A percentile compares a stretch with the other conserved stretches of the same genome.
These are phyloP conservation scores for Phaeosphaeriaceae sp. DNA, from an alignment of 2,329 filamentous ascomycete genomes.

Conservation along the genomic window DNA sequence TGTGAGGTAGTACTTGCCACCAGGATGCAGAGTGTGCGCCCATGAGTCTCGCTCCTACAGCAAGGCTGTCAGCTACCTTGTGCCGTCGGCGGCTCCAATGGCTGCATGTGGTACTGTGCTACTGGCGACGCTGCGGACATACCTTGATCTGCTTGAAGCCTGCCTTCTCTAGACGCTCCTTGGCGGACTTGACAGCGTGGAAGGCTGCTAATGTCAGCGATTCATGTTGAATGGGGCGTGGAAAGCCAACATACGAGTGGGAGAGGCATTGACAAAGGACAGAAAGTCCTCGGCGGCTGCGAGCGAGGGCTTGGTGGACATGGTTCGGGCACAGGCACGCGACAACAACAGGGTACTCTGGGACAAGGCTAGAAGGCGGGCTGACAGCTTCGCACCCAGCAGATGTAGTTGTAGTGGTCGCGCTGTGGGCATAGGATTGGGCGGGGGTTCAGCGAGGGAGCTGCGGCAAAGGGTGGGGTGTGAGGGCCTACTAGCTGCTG, in stretches of 20 bases:
- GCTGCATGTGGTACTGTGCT: neutral
- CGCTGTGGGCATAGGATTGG: constrained; percentile 18
- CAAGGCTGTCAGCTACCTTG: neutral
- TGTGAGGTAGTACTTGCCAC: constrained; percentile 95
- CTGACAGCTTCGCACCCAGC: neutral
- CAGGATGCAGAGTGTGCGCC: constrained; percentile 78
- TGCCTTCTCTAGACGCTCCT: constrained; percentile 76
- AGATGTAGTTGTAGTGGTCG: constrained; percentile 13
- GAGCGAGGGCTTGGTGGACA: constrained; percentile 50
- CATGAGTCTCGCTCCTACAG: constrained; percentile 84
- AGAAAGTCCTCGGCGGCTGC: constrained; percentile 78
- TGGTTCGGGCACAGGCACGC: constrained; percentile 33
- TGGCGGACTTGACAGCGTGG: constrained; percentile 85
- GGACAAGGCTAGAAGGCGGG: neutral
- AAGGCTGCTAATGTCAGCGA: constrained; percentile 71
- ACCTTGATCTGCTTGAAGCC: constrained; percentile 86
- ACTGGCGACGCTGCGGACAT: neutral
- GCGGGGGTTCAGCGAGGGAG: too few species aligned
- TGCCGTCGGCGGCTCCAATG: neutral
- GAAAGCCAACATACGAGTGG: constrained; percentile 72
- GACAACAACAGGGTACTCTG: constrained; percentile 16
- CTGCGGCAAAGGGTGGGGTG: neutral
- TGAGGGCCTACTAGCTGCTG: neutral
- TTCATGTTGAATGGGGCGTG: neutral
- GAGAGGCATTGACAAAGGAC: constrained; percentile 92